Conservation (phyloP, 495 filamentous ascomycete genomes). For the Aspergillus baeticus region DNA sequence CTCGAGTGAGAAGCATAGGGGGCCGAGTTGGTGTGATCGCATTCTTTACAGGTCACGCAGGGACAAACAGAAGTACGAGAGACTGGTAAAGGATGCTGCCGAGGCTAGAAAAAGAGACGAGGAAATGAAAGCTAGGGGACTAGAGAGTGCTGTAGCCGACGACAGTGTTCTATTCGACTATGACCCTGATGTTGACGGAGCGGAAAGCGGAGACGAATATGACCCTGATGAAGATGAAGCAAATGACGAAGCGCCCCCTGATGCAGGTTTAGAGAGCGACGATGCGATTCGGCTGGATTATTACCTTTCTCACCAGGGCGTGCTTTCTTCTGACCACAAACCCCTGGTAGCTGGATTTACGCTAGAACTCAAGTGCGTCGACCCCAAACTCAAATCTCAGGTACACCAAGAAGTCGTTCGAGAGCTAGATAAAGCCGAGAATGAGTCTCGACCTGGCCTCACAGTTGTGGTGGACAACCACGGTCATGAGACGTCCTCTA, state of each 20-base stretch:
- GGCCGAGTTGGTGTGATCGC: constrained; percentile 98
- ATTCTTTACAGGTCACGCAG: constrained; percentile 79
- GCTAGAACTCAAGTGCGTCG: constrained; percentile 78
- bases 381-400: constrained; percentile 75
- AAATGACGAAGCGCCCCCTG: constrained; percentile 15
- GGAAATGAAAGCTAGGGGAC: constrained; percentile 78
- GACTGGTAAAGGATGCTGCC: constrained; percentile 60
- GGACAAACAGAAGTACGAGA: constrained; percentile 70
- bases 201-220: constrained; percentile 60
- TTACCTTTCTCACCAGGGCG: constrained; percentile 84
- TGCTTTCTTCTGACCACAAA: constrained; percentile 95
- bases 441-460: constrained; percentile 81
- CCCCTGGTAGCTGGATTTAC: constrained; percentile 79
- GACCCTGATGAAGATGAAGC: constrained; percentile 36
- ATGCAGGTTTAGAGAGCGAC: constrained; percentile 15
- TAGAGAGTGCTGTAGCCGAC: constrained; percentile 72
- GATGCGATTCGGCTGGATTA: constrained; percentile 64
- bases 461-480: constrained; percentile 78
- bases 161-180: constrained; percentile 89
- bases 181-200: constrained; percentile 73
- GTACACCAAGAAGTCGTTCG: constrained; percentile 84
- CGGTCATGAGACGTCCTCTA: constrained; percentile 24
- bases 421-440: constrained; percentile 87
- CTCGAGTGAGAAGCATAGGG: constrained; percentile 87
- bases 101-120: constrained; percentile 70